Conservation (phyloP, 345 rosid species). For the Fremontodendron californicum region DNA sequence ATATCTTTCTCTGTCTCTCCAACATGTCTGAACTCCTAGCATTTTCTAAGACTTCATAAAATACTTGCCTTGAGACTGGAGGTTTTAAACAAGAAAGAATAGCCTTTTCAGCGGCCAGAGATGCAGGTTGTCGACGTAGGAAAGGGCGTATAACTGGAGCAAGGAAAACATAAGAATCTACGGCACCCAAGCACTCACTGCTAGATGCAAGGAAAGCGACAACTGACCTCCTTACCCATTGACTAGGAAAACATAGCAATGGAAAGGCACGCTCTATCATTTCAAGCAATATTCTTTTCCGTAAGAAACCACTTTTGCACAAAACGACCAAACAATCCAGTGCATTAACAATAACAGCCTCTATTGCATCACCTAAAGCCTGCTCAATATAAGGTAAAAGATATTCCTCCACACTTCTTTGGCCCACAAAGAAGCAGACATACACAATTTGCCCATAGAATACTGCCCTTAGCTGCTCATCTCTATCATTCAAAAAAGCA, state of each 20-base stretch:
- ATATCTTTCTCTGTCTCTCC: conserved; percentile 89
- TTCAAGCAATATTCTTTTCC: conserved; percentile 86
- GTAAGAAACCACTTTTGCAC: conserved; percentile 73
- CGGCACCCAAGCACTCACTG: conserved; percentile 82
- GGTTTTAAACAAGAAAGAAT: conserved; percentile 79
- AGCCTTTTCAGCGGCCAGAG: conserved; percentile 78
- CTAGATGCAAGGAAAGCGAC: conserved; percentile 80
- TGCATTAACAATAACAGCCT: conserved; percentile 91
- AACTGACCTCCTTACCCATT: conserved; percentile 93
- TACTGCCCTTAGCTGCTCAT: conserved; percentile 91
- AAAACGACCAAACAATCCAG: conserved; percentile 79
- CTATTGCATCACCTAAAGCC: conserved; percentile 80
- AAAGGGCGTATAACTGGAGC: conserved; percentile 86
- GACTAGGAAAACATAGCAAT: conserved; percentile 83
- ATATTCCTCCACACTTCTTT: conserved; percentile 98
- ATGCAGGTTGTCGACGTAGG: conserved; percentile 85
- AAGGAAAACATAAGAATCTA: conserved; percentile 86
- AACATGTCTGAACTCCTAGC: conserved; percentile 79
- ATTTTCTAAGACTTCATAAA: conserved; percentile 63
- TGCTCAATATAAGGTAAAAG: conserved; percentile 96
- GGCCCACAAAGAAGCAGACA: conserved; percentile 96
- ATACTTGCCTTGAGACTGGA: conserved; percentile 66
- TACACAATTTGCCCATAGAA: conserved; percentile 76
- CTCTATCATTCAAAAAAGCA: conserved; percentile 94
- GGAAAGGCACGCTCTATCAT: conserved; percentile 90